These are phyloP conservation scores for Candida neerlandica DNA, from an alignment of 1,139 yeast species.

Conservation along the genomic window DNA sequence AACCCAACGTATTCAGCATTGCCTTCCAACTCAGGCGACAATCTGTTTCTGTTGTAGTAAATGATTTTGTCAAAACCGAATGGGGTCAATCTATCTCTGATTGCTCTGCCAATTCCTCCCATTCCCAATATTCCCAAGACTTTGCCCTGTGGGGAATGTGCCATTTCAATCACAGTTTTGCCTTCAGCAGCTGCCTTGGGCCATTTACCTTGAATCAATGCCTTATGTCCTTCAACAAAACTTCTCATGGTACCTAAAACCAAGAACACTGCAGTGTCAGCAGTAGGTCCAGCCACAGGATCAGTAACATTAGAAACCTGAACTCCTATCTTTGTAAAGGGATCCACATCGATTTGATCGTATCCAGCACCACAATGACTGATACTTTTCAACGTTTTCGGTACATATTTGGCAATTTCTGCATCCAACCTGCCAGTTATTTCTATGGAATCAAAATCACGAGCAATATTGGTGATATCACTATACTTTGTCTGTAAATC, in stretches of 20 bases:
- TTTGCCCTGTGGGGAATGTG: slow-evolving; percentile 59
- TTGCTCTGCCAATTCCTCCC: slow-evolving; percentile 76
- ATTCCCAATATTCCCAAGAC: slow-evolving; percentile 68
- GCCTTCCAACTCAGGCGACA: slow-evolving; percentile 54
- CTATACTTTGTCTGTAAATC: slow-evolving; percentile 52
- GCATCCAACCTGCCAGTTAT: slow-evolving; percentile 75
- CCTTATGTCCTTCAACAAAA: slow-evolving; percentile 46
- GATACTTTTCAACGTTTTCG: slow-evolving; percentile 60
- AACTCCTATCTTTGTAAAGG: slow-evolving; percentile 49
- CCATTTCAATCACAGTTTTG: slow-evolving; percentile 27
- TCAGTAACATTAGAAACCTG: slow-evolving; percentile 73
- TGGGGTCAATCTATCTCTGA: slow-evolving; percentile 61
- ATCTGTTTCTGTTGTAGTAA: slow-evolving; percentile 59
- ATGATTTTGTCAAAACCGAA: slow-evolving; percentile 61
- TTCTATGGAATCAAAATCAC: slow-evolving; percentile 48
- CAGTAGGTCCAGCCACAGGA: slow-evolving; percentile 77
- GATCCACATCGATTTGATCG: slow-evolving; percentile 69
- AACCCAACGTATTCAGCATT: slow-evolving; percentile 57
- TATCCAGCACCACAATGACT: slow-evolving; percentile 92
- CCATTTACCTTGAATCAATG: slow-evolving; percentile 62
- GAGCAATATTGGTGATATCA: slow-evolving; percentile 49
- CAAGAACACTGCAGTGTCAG: slow-evolving; percentile 72
- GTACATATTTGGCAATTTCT: slow-evolving; percentile 64
- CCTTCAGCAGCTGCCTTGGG: slow-evolving; percentile 20
- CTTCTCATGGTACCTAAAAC: slow-evolving; percentile 68